Evolutionary conservation across 495 filamentous ascomycete genomes (phyloP).

Genomic region (Cairneyella variabilis): DNA sequence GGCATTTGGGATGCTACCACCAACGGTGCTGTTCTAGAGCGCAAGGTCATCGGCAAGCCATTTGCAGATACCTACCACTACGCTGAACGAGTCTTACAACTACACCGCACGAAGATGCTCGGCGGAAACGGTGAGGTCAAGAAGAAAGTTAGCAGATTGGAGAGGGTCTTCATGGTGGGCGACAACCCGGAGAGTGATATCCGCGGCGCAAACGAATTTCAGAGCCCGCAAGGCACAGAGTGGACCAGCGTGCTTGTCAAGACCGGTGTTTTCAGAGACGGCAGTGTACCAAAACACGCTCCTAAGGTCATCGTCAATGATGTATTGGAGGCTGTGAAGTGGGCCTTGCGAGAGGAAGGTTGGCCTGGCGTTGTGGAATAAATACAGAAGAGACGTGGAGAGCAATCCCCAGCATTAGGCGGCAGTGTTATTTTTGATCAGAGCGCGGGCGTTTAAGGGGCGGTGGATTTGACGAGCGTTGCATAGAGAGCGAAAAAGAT

Average conservation of each 20-base stretch:
- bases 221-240: slow-evolving; percentile 57
- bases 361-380: slow-evolving; percentile 6
- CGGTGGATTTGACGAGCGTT: neutral
- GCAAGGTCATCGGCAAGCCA: slow-evolving; percentile 82
- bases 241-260: slow-evolving; percentile 82
- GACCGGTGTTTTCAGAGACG: slow-evolving; percentile 70
- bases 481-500: slow-evolving; percentile 3
- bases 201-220: slow-evolving; percentile 76
- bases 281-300: slow-evolving; percentile 25
- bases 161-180: slow-evolving; percentile 91
- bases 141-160: slow-evolving; percentile 34
- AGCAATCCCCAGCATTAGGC: neutral
- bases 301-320: slow-evolving; percentile 28
- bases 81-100: slow-evolving; percentile 67
- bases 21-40: slow-evolving; percentile 56
- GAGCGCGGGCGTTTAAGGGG: too few species aligned
- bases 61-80: slow-evolving; percentile 71
- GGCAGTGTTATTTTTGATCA: too few species aligned
- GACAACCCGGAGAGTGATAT: slow-evolving; percentile 96
- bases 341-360: slow-evolving; percentile 30
- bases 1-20: slow-evolving; percentile 76
- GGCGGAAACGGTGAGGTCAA: slow-evolving; percentile 23
- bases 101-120: slow-evolving; percentile 50
- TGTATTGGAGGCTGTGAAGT: slow-evolving; percentile 36
- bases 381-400: neutral